phyloP scores from a whole-genome alignment of 202 grass and related monocot genomes.

The Carex arenaria region DNA sequence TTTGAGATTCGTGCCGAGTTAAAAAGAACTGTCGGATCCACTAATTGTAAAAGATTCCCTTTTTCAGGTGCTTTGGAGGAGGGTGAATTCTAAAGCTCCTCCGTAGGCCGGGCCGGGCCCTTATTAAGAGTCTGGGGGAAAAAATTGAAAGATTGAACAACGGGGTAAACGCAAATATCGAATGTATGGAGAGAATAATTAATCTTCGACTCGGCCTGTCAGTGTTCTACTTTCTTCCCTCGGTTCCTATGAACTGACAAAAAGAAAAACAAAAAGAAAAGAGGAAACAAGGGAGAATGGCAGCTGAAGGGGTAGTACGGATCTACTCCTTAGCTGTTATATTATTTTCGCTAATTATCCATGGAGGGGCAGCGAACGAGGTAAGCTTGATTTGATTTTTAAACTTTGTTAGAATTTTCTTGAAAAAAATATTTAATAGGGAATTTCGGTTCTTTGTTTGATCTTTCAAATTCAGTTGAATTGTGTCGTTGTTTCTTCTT shows the following conservation, averaged over 20 bases:
- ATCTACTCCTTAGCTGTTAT: slow-evolving; percentile 24
- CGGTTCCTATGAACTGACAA: slow-evolving; percentile 1
- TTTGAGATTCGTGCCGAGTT: no score
- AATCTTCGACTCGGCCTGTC: neutral
- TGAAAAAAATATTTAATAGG: neutral
- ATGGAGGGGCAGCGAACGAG: slow-evolving; percentile 6
- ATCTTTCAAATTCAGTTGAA: slow-evolving; percentile 1
- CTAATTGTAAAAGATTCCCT: no score
- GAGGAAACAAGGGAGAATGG: slow-evolving; percentile 7
- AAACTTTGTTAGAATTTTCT: neutral
- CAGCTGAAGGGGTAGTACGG: slow-evolving; percentile 17
- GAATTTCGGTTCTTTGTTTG: neutral
- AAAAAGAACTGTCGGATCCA: no score
- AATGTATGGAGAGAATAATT: neutral
- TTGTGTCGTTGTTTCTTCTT: neutral
- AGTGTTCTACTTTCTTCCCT: neutral
- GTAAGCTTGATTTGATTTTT: slow-evolving; percentile 9
- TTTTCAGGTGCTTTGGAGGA: no score
- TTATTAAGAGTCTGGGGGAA: neutral
- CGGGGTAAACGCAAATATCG: neutral
- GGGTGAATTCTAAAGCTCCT: neutral
- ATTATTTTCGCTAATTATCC: neutral
- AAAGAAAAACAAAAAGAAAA: neutral
- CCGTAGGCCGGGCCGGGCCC: neutral
- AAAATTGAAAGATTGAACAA: neutral